phyloP scores from a whole-genome alignment of 2,329 filamentous ascomycete species.

The Fusarium sp. region DNA sequence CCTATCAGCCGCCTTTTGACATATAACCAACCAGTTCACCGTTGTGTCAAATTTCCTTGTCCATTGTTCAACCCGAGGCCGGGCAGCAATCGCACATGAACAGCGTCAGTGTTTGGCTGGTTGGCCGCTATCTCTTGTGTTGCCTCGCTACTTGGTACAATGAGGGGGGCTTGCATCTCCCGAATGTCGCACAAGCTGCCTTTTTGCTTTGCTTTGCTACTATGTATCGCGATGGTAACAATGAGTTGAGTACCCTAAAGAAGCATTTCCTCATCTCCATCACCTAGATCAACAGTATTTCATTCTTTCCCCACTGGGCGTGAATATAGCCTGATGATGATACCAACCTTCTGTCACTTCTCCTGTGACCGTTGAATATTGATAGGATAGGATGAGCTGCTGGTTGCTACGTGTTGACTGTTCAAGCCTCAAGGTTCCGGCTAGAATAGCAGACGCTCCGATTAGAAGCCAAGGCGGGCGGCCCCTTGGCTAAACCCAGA shows the following conservation, averaged over 20 bases:
- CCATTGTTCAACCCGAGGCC: constrained; percentile 29
- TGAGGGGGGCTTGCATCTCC: constrained; percentile 33
- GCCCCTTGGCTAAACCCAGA: constrained; percentile 36
- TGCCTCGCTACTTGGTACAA: constrained; percentile 38
- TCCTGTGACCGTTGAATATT: neutral
- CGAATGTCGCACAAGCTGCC: constrained; percentile 23
- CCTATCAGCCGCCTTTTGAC: neutral
- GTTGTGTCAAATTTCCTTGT: constrained; percentile 34
- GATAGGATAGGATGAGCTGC: neutral
- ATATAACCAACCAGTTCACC: constrained; percentile 23
- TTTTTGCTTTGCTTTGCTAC: constrained; percentile 4
- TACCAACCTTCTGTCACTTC: neutral
- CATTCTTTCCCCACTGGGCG: neutral
- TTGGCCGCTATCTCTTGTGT: constrained; percentile 20
- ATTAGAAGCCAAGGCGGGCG: constrained; percentile 37
- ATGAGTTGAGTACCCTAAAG: neutral
- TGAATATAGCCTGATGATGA: neutral
- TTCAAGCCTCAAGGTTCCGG: constrained; percentile 15
- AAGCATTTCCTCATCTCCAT: neutral
- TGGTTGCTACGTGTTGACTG: neutral
- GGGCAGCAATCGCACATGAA: constrained; percentile 37
- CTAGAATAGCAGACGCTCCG: neutral
- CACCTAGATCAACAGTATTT: neutral
- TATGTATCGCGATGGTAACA: constrained; percentile 1
- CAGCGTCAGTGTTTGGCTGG: constrained; percentile 24